Conservation (phyloP, 306 rosid genomes). For the Lupinus albus region DNA sequence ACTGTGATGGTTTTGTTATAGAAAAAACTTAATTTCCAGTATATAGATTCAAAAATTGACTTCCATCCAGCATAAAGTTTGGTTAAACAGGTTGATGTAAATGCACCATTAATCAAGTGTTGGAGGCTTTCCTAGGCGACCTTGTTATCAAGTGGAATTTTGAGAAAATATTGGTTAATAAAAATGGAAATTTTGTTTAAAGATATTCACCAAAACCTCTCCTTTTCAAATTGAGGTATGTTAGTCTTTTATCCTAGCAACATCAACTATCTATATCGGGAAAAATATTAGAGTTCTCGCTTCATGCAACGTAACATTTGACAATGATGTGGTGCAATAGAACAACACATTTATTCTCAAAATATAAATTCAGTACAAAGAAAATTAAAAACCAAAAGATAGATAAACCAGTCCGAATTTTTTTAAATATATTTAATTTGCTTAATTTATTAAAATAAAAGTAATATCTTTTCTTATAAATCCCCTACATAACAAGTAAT, state of each 20-base stretch:
- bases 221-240: slow-evolving; percentile 97
- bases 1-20: neutral
- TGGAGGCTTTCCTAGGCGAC: slow-evolving; percentile 89
- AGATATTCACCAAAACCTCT: slow-evolving; percentile 88
- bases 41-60: slow-evolving; percentile 15
- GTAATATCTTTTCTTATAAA: no score
- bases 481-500: no score
- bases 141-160: slow-evolving; percentile 93
- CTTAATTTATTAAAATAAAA: no score
- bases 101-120: slow-evolving; percentile 88
- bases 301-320: no score
- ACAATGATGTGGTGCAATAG: no score
- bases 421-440: no score
- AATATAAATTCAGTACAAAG: no score
- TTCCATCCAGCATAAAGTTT: slow-evolving; percentile 24
- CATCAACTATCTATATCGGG: no score
- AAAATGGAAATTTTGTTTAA: slow-evolving; percentile 89
- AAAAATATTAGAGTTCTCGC: no score
- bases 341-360: no score
- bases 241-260: neutral
- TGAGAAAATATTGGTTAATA: slow-evolving; percentile 94
- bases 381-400: no score
- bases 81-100: slow-evolving; percentile 86
- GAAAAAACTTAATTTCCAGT: slow-evolving; percentile 11
- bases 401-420: no score